phyloP scores from a whole-genome alignment of 768 basidiomycete genomes.

The Termitomyces bulborhizus region DNA sequence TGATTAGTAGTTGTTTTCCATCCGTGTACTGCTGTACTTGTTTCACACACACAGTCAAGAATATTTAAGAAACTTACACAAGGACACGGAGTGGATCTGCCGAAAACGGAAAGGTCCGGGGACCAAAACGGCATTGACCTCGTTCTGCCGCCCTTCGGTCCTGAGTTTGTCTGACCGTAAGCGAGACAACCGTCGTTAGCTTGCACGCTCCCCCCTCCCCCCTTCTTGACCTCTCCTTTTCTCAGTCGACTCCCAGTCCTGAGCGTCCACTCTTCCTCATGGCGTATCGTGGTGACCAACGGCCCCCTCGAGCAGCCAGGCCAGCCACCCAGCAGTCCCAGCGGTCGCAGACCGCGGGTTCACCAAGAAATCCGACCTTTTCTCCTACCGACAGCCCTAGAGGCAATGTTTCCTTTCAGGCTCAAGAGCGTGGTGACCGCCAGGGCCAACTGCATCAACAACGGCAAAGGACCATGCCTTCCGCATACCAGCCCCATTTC shows the following conservation, averaged over 20 bases:
- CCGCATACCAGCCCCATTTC: conserved; percentile 32
- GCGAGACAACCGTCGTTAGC: conserved; percentile 9
- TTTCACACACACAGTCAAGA: background rate
- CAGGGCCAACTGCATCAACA: conserved; percentile 49
- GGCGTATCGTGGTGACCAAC: conserved; percentile 39
- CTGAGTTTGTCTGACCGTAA: conserved; percentile 7
- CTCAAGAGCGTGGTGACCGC: conserved; percentile 65
- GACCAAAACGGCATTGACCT: conserved; percentile 3
- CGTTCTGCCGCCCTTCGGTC: conserved; percentile 3
- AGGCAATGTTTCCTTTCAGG: conserved; percentile 63
- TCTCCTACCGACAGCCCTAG: conserved; percentile 29
- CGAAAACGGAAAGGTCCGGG: conserved; percentile 13
- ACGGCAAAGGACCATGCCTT: conserved; percentile 42
- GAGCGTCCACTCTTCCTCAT: conserved; percentile 17
- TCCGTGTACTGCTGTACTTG: background rate
- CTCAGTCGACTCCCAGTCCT: background rate
- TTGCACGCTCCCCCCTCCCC: conserved; percentile 2
- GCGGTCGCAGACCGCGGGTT: conserved; percentile 29
- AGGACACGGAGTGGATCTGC: conserved; percentile 6
- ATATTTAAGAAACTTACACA: background rate
- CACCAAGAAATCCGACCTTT: conserved; percentile 24
- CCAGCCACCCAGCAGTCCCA: conserved; percentile 36
- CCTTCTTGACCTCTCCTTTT: background rate
- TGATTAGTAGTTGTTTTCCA: background rate
- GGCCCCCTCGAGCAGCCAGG: conserved; percentile 50